Evolutionary conservation across 176 grass and related monocot species (phyloP).

Genomic region (Raddia distichophylla): DNA sequence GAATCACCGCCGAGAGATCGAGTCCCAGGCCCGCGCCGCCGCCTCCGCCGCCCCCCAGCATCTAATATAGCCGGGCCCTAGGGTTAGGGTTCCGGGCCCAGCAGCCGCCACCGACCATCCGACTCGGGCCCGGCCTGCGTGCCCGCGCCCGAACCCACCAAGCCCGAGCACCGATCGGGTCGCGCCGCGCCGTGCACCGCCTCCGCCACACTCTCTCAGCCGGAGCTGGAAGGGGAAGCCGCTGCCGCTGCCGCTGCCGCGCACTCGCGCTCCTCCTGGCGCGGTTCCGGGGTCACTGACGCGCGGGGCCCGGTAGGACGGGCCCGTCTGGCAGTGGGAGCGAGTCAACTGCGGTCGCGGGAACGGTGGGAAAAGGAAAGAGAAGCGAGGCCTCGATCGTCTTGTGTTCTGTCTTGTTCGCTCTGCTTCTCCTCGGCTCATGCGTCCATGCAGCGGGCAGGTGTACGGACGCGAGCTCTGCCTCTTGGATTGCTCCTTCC

Average conservation of each 20-base stretch:
- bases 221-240: constrained; percentile 37
- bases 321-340: not conserved
- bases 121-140: not conserved
- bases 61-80: constrained; percentile 54
- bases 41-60: constrained; percentile 49
- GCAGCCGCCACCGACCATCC: constrained; percentile 56
- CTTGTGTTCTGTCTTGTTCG: not conserved
- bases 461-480: not conserved
- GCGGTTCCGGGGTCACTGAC: constrained; percentile 20
- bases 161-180: too few species aligned
- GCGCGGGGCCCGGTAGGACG: not conserved
- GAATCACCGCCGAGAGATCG: constrained; percentile 70
- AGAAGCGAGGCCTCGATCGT: not conserved
- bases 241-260: not conserved
- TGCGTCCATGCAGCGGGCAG: constrained; percentile 22
- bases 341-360: constrained; percentile 38
- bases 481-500: not conserved
- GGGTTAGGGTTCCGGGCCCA: constrained; percentile 48
- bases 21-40: constrained; percentile 49
- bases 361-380: not conserved
- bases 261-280: not conserved
- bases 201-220: not conserved
- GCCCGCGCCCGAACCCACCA: not conserved
- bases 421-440: constrained; percentile 15
- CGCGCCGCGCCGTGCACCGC: not conserved